phyloP scores from a whole-genome alignment of 495 filamentous ascomycete species.

The Penicillium flavigenum region DNA sequence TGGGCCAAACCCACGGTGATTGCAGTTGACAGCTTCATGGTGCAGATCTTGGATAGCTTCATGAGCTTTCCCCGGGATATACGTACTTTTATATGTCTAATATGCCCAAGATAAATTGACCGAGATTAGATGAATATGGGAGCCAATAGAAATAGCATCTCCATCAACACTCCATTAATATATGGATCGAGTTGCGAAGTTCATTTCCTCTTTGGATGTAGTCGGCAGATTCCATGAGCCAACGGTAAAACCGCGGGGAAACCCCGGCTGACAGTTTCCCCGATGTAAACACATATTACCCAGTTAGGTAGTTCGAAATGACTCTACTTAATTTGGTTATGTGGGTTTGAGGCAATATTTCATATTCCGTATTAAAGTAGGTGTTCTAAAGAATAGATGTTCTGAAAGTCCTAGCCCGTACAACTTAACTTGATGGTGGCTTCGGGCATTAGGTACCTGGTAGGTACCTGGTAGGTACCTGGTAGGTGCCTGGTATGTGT shows the following conservation, averaged over 20 bases:
- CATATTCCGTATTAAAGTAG: background rate
- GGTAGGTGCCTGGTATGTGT: too few species aligned
- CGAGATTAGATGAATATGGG: background rate
- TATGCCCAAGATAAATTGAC: background rate
- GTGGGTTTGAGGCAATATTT: too few species aligned
- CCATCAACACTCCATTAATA: background rate
- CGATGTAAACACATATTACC: background rate
- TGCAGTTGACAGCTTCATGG: conserved; percentile 4
- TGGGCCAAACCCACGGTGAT: background rate
- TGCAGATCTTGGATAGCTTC: background rate
- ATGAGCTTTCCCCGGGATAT: background rate
- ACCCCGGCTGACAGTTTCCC: conserved; percentile 5
- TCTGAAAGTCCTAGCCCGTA: background rate
- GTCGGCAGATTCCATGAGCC: conserved; percentile 5
- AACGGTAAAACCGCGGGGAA: conserved; percentile 13
- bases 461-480: too few species aligned
- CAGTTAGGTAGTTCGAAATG: too few species aligned
- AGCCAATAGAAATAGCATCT: background rate
- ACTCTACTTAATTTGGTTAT: too few species aligned
- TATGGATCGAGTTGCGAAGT: background rate
- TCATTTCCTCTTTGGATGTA: conserved; percentile 9
- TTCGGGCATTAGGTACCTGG: background rate
- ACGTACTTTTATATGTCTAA: background rate
- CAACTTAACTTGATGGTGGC: background rate
- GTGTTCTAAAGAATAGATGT: background rate